Percentiles rank a stretch among this genome's conserved stretches.
Conservation (phyloP, 352 stramenopile species). For the Globisporangium polare region DNA sequence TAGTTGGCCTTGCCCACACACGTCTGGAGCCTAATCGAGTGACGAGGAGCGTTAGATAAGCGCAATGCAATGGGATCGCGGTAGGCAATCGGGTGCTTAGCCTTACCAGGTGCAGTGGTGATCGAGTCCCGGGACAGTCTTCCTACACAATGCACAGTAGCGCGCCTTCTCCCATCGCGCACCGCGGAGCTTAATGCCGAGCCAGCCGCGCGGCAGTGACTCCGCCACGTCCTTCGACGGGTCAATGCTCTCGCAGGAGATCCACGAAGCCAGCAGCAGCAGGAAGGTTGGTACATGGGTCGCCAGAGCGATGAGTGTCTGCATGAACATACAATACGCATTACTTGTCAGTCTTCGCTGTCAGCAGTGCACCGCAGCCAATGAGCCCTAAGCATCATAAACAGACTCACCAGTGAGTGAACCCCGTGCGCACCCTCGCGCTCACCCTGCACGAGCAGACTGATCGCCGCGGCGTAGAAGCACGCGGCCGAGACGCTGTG, state of each 20-base stretch:
- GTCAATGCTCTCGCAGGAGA: constrained; percentile 71
- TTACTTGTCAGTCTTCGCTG: constrained; percentile 2
- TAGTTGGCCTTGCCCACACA: constrained; percentile 84
- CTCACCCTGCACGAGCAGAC: constrained; percentile 18
- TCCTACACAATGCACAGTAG: constrained; percentile 79
- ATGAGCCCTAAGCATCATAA: not conserved
- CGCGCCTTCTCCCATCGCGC: constrained; percentile 75
- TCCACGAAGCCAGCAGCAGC: constrained; percentile 56
- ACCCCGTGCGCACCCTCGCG: constrained; percentile 2
- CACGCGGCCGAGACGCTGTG: constrained; percentile 59
- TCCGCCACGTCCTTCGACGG: constrained; percentile 39
- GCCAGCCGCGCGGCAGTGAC: constrained; percentile 47
- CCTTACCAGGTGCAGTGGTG: constrained; percentile 83
- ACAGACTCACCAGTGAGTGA: constrained; percentile 13
- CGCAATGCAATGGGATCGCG: not conserved
- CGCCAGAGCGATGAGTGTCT: constrained; percentile 50
- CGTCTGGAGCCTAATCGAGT: constrained; percentile 59
- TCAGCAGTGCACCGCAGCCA: not conserved
- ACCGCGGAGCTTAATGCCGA: constrained; percentile 62
- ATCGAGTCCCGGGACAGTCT: constrained; percentile 72
- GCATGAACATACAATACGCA: constrained; percentile 1
- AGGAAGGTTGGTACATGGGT: constrained; percentile 47
- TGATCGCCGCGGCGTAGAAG: constrained; percentile 49
- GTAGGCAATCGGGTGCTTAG: not conserved
- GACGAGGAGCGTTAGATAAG: not conserved